Base-by-base conservation (phyloP, 345 rosid species). In the Arabis hirsuta region DNA sequence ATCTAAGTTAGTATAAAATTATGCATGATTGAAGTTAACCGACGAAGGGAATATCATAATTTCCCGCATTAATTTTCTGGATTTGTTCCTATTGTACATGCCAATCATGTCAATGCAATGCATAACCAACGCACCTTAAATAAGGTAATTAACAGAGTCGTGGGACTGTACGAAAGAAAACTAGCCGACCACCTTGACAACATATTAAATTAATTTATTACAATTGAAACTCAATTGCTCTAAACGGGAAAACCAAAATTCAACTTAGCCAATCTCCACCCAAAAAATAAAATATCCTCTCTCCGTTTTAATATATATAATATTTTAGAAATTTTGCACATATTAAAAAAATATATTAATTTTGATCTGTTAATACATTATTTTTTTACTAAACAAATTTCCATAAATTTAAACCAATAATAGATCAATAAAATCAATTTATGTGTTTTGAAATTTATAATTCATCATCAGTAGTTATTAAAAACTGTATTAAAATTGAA, bases 71-170 rank as follows among this genome's bases (percentile, higher is more conserved):
- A 52, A 31, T 41, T 52, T n/a, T 52, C 39, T 14, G 11, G 3
- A 56, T 12, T 48, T 9, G 24, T 13, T 65, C 16, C 8, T 63
- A 22, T 22, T 22, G 24, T 22, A 9, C 14, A 24, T 64, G 63
- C 34, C 52, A 34, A 56, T 16, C 64, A 63, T 14, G 57, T 14
- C 52, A 39, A 65, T 45, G 53, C 48, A 65, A 47, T 65, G 48
- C 39, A 51, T 51, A 22, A 52, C 48, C 36, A 51, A 58, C 20
- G 58, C 47, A 45, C 51, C 41, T 16, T 48, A 41, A 44, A 47
- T 65, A 34, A 22, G 6, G 12, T 65, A 41, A 13, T 64, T 29
- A 13, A 31, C 3, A 31, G 36, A 7, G 7, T 32, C 36, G 16
- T 26, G 13, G 22, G 51, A 2, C n/a, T 27, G 34, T 12, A 56